These are phyloP conservation scores for Metarhizium brunneum DNA, from an alignment of 2,329 filamentous ascomycete genomes.

Conservation along the genomic window DNA sequence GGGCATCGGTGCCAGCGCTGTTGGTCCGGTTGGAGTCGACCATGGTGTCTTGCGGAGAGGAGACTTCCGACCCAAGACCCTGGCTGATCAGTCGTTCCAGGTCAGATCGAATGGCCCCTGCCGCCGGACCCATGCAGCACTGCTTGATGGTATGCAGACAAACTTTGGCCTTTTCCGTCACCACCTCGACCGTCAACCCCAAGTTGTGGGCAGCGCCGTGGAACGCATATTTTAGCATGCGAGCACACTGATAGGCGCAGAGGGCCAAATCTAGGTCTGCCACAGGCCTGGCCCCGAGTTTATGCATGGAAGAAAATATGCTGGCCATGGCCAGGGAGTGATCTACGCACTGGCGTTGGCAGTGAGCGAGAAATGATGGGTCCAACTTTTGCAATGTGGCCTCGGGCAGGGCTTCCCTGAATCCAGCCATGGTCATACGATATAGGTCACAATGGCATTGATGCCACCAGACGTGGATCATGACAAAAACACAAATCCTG, in stretches of 20 bases:
- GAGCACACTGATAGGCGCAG: slow-evolving; percentile 46
- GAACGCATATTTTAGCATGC: slow-evolving; percentile 42
- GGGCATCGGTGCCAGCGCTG: slow-evolving; percentile 7
- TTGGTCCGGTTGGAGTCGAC: not conserved
- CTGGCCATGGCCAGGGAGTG: slow-evolving; percentile 46
- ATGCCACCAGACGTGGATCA: slow-evolving; percentile 52
- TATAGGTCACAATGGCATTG: slow-evolving; percentile 51
- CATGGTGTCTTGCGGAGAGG: slow-evolving; percentile 9
- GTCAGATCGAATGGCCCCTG: slow-evolving; percentile 36
- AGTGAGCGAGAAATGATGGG: slow-evolving; percentile 38
- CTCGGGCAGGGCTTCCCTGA: slow-evolving; percentile 41
- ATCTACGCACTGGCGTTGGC: slow-evolving; percentile 41
- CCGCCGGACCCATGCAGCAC: slow-evolving; percentile 41
- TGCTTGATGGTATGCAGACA: slow-evolving; percentile 42
- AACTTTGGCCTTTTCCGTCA: slow-evolving; percentile 39
- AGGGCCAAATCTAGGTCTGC: slow-evolving; percentile 46
- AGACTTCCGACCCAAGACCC: slow-evolving; percentile 24
- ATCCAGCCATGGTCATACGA: slow-evolving; percentile 39
- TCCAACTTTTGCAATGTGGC: slow-evolving; percentile 35
- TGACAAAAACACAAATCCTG: slow-evolving; percentile 46
- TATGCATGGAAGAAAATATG: slow-evolving; percentile 43
- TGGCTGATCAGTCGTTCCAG: slow-evolving; percentile 41
- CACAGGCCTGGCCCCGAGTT: slow-evolving; percentile 41
- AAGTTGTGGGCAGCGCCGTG: slow-evolving; percentile 34
- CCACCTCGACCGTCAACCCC: slow-evolving; percentile 33